phyloP scores from a whole-genome alignment of 495 filamentous ascomycete genomes.

The Podospora bellae-mahoneyi region DNA sequence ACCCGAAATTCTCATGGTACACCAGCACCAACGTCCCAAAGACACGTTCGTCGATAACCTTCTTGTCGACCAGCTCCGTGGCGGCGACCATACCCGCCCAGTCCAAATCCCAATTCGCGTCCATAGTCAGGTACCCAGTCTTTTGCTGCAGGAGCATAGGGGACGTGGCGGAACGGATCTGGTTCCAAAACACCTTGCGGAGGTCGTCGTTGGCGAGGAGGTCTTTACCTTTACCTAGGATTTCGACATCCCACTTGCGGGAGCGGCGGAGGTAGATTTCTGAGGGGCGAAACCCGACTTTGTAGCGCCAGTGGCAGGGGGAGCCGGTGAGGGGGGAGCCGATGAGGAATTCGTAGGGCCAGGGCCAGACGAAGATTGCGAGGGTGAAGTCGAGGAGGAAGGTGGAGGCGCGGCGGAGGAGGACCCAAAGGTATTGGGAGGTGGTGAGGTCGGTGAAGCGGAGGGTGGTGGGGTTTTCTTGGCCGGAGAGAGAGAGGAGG shows the following conservation, averaged over 20 bases:
- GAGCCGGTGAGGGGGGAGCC: constrained; percentile 53
- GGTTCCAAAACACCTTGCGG: constrained; percentile 33
- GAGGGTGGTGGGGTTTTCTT: constrained; percentile 56
- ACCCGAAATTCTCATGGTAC: constrained; percentile 59
- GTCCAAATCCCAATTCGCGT: constrained; percentile 76
- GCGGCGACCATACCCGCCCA: constrained; percentile 70
- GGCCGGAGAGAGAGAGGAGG: constrained; percentile 56
- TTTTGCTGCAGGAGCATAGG: constrained; percentile 59
- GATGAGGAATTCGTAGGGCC: constrained; percentile 70
- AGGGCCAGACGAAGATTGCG: constrained; percentile 63
- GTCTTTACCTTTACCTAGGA: constrained; percentile 32
- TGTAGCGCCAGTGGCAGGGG: constrained; percentile 64
- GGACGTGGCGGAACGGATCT: constrained; percentile 53
- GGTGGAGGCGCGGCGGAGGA: constrained; percentile 52
- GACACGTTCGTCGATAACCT: constrained; percentile 51
- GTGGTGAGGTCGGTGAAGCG: constrained; percentile 51
- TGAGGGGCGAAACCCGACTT: constrained; percentile 62
- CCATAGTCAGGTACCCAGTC: constrained; percentile 76
- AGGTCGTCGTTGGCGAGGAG: constrained; percentile 16
- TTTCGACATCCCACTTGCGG: constrained; percentile 54
- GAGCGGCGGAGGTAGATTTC: constrained; percentile 75
- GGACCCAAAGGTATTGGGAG: constrained; percentile 45
- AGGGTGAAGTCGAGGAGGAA: constrained; percentile 72
- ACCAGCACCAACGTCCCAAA: constrained; percentile 66
- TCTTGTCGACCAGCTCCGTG: constrained; percentile 59